phyloP scores from a whole-genome alignment of 2,329 filamentous ascomycete species.

The Fusarium chaquense region DNA sequence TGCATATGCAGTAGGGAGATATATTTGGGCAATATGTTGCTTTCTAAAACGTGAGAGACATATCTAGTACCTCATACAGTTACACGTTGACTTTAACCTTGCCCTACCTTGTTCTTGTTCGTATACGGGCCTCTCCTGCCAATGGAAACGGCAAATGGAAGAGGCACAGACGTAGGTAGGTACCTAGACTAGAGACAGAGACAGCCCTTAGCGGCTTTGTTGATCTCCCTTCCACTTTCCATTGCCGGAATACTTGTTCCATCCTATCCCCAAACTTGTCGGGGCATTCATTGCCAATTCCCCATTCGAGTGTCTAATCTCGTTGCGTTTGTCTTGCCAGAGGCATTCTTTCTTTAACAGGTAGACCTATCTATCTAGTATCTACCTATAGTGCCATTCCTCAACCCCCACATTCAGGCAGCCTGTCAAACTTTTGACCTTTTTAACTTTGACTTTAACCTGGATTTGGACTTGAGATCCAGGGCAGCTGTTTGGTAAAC shows the following conservation, averaged over 20 bases:
- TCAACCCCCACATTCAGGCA: background rate
- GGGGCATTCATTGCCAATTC: constrained; percentile 4
- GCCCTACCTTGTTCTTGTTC: background rate
- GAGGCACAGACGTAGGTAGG: background rate
- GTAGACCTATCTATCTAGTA: background rate
- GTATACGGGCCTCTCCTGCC: constrained; percentile 28
- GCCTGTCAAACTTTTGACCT: background rate
- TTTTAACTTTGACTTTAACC: constrained; percentile 13
- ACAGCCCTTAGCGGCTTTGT: constrained; percentile 42
- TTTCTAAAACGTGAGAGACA: constrained; percentile 14
- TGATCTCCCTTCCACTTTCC: constrained; percentile 40
- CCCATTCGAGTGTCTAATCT: constrained; percentile 23
- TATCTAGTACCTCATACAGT: no score
- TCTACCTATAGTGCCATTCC: background rate
- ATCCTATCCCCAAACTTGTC: constrained; percentile 21
- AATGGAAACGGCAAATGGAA: constrained; percentile 34
- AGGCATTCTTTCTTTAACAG: background rate
- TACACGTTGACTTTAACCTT: background rate
- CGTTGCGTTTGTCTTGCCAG: constrained; percentile 4
- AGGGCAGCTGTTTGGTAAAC: constrained; percentile 23
- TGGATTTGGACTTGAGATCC: constrained; percentile 17
- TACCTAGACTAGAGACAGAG: background rate
- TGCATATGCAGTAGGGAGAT: background rate
- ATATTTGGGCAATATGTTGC: constrained; percentile 4
- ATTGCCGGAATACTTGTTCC: constrained; percentile 24